Conservation (phyloP, 169 alveolate species). For the Plasmodium malariae region DNA sequence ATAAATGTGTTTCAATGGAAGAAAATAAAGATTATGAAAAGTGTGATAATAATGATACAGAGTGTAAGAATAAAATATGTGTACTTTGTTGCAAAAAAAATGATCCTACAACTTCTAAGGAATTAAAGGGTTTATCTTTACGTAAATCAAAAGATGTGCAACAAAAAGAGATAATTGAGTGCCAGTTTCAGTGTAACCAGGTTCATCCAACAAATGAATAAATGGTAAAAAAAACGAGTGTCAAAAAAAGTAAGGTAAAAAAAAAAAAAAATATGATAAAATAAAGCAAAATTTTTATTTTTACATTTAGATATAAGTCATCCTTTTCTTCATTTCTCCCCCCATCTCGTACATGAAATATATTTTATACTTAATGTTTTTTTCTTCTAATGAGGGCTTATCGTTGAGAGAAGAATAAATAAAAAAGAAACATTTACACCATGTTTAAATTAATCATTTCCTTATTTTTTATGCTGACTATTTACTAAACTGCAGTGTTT, state of each 20-base stretch:
- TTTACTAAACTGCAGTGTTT: not conserved
- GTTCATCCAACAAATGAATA: slow-evolving; percentile 4
- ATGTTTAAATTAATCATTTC: not conserved
- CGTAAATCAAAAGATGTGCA: slow-evolving; percentile 50
- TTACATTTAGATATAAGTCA: not conserved
- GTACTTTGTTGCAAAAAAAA: slow-evolving; percentile 64
- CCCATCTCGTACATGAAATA: not conserved
- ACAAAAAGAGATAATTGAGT: slow-evolving; percentile 68
- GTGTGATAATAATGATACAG: slow-evolving; percentile 41
- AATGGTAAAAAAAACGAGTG: not conserved
- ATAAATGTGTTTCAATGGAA: slow-evolving; percentile 72
- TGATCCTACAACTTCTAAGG: slow-evolving; percentile 10
- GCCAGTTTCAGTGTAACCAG: slow-evolving; percentile 65
- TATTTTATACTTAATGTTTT: not conserved
- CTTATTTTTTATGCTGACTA: not conserved
- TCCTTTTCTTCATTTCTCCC: not conserved
- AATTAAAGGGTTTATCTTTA: slow-evolving; percentile 42
- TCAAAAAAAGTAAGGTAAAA: not conserved
- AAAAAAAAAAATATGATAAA: not conserved
- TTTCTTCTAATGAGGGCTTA: not conserved
- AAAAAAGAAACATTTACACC: not conserved
- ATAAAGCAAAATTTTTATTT: slow-evolving; percentile 1
- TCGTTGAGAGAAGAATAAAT: not conserved
- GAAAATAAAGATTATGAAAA: slow-evolving; percentile 61
- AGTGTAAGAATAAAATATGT: slow-evolving; percentile 38